Percentiles rank a stretch among this genome's conserved stretches.
phyloP scores from a whole-genome alignment of 2,329 filamentous ascomycete species.

The Phialophora macrospora region DNA sequence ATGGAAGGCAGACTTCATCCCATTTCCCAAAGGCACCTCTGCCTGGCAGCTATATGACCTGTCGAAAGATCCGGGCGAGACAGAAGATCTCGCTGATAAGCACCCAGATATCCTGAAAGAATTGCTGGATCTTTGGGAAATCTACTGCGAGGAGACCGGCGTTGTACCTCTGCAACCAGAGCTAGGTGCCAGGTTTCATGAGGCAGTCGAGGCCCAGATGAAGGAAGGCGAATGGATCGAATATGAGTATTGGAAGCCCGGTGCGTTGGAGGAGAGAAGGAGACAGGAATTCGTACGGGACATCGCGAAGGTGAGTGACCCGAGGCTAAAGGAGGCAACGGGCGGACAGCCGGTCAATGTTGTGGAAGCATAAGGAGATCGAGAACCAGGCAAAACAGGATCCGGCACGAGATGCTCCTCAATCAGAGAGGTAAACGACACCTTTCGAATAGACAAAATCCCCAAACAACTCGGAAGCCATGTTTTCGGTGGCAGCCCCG shows the following conservation, averaged over 20 bases:
- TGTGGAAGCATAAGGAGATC: not conserved
- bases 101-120: conserved; percentile 53
- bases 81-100: conserved; percentile 51
- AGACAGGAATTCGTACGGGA: conserved; percentile 44
- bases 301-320: conserved; percentile 37
- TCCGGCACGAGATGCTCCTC: not conserved
- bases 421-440: not conserved
- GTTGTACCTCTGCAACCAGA: conserved; percentile 60
- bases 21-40: conserved; percentile 60
- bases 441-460: not conserved
- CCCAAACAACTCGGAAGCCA: not conserved
- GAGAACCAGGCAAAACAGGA: not conserved
- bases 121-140: conserved; percentile 61
- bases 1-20: conserved; percentile 65
- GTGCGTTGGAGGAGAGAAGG: conserved; percentile 52
- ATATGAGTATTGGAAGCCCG: conserved; percentile 67
- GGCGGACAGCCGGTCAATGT: conserved; percentile 24
- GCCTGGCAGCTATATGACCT: conserved; percentile 65
- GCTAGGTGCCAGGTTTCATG: conserved; percentile 60
- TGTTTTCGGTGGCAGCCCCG: not conserved
- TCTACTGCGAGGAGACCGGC: conserved; percentile 43
- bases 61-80: conserved; percentile 57
- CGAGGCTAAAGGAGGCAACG: conserved; percentile 27
- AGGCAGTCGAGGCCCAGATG: conserved; percentile 68
- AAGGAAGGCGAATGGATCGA: conserved; percentile 69